Conservation (phyloP, 192 early-diverging fungal genomes). For the Coemansia umbellata region DNA sequence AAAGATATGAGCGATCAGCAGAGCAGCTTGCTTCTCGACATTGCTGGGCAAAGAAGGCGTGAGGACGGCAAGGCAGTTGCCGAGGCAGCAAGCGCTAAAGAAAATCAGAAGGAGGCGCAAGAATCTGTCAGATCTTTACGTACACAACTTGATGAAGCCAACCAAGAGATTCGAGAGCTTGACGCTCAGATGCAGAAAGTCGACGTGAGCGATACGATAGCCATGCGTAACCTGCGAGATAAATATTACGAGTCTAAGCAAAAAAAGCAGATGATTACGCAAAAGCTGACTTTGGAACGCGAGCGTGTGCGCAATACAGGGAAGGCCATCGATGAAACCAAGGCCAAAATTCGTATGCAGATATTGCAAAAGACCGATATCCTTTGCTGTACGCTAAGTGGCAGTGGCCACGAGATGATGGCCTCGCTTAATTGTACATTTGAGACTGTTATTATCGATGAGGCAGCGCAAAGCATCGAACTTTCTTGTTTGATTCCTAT, state of each 20-base stretch:
- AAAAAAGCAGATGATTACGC: slow-evolving; percentile 6
- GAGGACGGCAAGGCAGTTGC: slow-evolving; percentile 13
- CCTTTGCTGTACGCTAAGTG: slow-evolving; percentile 77
- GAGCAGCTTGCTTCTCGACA: slow-evolving; percentile 15
- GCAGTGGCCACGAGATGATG: slow-evolving; percentile 82
- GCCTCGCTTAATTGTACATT: slow-evolving; percentile 63
- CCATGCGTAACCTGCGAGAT: slow-evolving; percentile 15
- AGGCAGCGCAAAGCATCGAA: slow-evolving; percentile 93
- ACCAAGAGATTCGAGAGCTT: slow-evolving; percentile 18
- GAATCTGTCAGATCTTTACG: slow-evolving; percentile 12
- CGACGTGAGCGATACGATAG: slow-evolving; percentile 16
- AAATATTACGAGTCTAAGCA: slow-evolving; percentile 10
- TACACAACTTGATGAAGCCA: slow-evolving; percentile 18
- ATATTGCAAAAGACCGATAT: slow-evolving; percentile 79
- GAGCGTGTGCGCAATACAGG: slow-evolving; percentile 39
- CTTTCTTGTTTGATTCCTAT: slow-evolving; percentile 84
- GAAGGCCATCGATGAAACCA: slow-evolving; percentile 49
- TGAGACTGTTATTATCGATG: slow-evolving; percentile 89
- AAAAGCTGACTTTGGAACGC: slow-evolving; percentile 17
- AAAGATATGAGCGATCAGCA: slow-evolving; percentile 19
- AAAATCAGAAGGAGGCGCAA: slow-evolving; percentile 3
- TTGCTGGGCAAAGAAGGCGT: slow-evolving; percentile 12
- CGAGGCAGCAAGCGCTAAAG: slow-evolving; percentile 13
- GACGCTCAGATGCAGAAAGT: slow-evolving; percentile 12
- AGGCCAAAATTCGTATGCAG: slow-evolving; percentile 57